Percentiles rank a stretch among this genome's conserved stretches.
phyloP scores from a whole-genome alignment of 75 land plant species.

The Sequoiadendron giganteum region DNA sequence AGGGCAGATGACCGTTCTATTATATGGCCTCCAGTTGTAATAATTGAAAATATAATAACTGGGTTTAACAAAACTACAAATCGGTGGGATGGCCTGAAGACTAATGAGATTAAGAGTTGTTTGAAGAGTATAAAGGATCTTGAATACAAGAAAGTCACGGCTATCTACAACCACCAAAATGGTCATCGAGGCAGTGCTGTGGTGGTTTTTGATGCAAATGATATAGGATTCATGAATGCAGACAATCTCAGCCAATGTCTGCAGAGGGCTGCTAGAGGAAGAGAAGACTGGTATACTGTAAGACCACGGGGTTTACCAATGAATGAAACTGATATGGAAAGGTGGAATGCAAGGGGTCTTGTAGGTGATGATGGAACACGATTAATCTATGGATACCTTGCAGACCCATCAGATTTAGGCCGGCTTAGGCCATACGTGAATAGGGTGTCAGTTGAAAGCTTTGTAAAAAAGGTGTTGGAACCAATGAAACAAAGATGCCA shows the following conservation, averaged over 20 bases:
- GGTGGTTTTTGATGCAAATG: slow-evolving; percentile 27
- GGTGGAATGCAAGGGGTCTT: slow-evolving; percentile 9
- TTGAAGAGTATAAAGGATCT: slow-evolving; percentile 21
- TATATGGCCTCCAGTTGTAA: slow-evolving; percentile 11
- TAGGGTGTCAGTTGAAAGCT: slow-evolving; percentile 27
- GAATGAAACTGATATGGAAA: slow-evolving; percentile 4
- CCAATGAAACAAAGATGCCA: slow-evolving; percentile 14
- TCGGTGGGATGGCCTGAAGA: slow-evolving; percentile 18
- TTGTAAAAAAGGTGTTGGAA: slow-evolving; percentile 16
- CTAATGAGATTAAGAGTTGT: slow-evolving; percentile 18
- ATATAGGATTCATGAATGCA: slow-evolving; percentile 26
- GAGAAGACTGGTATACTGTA: slow-evolving; percentile 17
- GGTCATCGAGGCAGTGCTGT: slow-evolving; percentile 22
- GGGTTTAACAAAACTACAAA: slow-evolving; percentile 15
- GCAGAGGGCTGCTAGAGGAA: slow-evolving; percentile 7
- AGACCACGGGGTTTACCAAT: background rate
- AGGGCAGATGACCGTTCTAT: slow-evolving; percentile 7
- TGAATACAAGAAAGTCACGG: slow-evolving; percentile 16
- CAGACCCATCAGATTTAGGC: slow-evolving; percentile 13
- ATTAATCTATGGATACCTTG: slow-evolving; percentile 32
- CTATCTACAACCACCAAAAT: slow-evolving; percentile 2
- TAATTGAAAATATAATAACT: slow-evolving; percentile 13
- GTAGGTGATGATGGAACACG: slow-evolving; percentile 27
- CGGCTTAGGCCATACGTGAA: background rate
- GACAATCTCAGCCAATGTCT: slow-evolving; percentile 15